Base-by-base conservation (phyloP, 495 filamentous ascomycete genomes). In the Daldinia vernicosa region DNA sequence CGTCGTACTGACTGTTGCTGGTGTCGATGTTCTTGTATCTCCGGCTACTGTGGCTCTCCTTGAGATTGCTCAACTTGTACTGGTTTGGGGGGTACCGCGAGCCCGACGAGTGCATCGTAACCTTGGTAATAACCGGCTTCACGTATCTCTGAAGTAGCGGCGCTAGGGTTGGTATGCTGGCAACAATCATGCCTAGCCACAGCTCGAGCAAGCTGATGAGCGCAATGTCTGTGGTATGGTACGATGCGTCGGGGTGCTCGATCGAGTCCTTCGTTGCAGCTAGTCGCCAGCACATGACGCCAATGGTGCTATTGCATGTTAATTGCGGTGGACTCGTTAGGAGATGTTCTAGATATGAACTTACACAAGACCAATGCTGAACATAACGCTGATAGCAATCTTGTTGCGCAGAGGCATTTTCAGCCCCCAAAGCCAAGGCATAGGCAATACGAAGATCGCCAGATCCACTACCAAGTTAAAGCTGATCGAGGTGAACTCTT, bases 351-450 rank as follows among this genome's bases (percentile, higher is more conserved):
- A 45, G 40, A n/a, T 19, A 45, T 12, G 32, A 35, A 37, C 53
- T 35, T 35, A 56, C 53, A 56, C 5, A 14, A 56, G 30, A 24
- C 53, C 53, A 30, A 56, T 33, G n/a, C 53, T 56, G 17, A 56
- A 56, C 53, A 56, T 56, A 24, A 56, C 53, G 53, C 53, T 35
- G 15, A 56, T 22, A 24, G 53, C 28, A 11, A 56, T 22, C 30
- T 56, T 56, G 17, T 56, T 56, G 15, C 53, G 53, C 11, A 56
- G 53, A 8, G 53, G 53, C 53, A 56, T 56, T 26, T 56, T n/a
- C 17, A 56, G 33, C 2, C 30, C 30, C 30, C 53, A 56, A 11
- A 56, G 30, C 30, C 28, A 32, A 7, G 53, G 53, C 30, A 56
- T 35, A 8, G 53, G 53, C n/a, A 56, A 19, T 15, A 56, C 26